phyloP scores from a whole-genome alignment of 306 rosid species.

The Cicer chorassanicum region DNA sequence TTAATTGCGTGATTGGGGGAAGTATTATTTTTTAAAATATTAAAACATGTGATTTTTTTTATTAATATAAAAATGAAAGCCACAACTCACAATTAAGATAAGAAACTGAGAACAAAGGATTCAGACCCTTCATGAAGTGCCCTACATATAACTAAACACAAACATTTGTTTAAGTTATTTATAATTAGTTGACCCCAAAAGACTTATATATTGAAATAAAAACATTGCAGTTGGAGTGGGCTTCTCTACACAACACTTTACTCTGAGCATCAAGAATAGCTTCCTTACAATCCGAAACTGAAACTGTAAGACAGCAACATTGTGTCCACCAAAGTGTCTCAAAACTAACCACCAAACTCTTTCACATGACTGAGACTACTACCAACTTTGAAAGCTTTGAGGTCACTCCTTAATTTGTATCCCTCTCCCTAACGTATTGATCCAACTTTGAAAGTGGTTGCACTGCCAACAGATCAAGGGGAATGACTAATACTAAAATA shows the following conservation, averaged over 20 bases:
- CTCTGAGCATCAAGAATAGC: conserved; percentile 31
- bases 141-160: conserved; percentile 30
- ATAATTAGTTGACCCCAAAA: conserved; percentile 28
- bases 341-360: conserved; percentile 38
- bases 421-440: conserved; percentile 46
- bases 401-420: conserved; percentile 59
- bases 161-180: neutral
- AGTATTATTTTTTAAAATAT: neutral
- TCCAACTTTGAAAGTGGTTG: conserved; percentile 51
- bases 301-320: conserved; percentile 51
- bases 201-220: conserved; percentile 20
- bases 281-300: conserved; percentile 40
- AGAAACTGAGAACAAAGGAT: conserved; percentile 13
- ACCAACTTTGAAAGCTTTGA: conserved; percentile 74
- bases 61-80: neutral
- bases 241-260: conserved; percentile 1
- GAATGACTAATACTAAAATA: neutral
- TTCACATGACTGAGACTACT: conserved; percentile 56
- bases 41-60: neutral
- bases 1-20: too few relatives aligned
- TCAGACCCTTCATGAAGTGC: neutral
- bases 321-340: conserved; percentile 47
- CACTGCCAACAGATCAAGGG: conserved; percentile 47
- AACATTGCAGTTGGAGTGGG: conserved; percentile 4
- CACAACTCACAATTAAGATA: neutral